Evolutionary conservation across 306 rosid genomes (phyloP), one percentile per base, ranked within the genome.

Genomic region (Vigna radiata): DNA sequence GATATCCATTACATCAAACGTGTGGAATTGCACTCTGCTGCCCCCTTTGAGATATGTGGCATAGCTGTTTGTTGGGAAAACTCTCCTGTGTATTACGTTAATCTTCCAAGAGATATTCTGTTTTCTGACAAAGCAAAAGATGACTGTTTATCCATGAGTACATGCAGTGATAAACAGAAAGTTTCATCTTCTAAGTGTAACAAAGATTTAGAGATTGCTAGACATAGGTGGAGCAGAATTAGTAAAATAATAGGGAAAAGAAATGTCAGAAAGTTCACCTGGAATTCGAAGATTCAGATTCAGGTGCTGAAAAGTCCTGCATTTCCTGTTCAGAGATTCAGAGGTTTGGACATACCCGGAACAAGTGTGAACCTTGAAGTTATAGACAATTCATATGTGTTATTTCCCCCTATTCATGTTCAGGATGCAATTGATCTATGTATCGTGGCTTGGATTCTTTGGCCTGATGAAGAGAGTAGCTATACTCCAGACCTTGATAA

Each of bases 401-500:
- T 92, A 77, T 82, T 90, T 77, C 78, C 98, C 60, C 82, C 91
- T 3, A 80, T 90, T 65, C 77, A 64, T 61, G 77, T 89, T 66
- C 79, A 73, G 66, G 83, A 85, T 85, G 96, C 91, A 79, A 87
- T 92, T 85, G 98, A 95, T 75, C 68, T 89, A 83, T 88, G 91
- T 79, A 75, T 90, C 73, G 92, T 87, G 68, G 80, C 96, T 37
- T 95, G 98, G 98, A 82, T 95, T 87, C 93, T 95, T 65, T 95
- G 98, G 97, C 97, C 98, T n/a, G 97, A 92, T 81, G 98, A 95
- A 77, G 97, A 88, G 87, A 89, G 95, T 79, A 92, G 87, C 85
- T 89, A 96, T 71, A 84, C 79, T 83, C 97, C 93, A 19, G 92
- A 92, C 88, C 79, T 95, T 68, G 98, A 94, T 73, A 94, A 94